Percentiles rank a stretch among this genome's conserved stretches.
These are phyloP conservation scores for Termitomyces sp. DNA, from an alignment of 768 basidiomycete genomes.

Conservation along the genomic window DNA sequence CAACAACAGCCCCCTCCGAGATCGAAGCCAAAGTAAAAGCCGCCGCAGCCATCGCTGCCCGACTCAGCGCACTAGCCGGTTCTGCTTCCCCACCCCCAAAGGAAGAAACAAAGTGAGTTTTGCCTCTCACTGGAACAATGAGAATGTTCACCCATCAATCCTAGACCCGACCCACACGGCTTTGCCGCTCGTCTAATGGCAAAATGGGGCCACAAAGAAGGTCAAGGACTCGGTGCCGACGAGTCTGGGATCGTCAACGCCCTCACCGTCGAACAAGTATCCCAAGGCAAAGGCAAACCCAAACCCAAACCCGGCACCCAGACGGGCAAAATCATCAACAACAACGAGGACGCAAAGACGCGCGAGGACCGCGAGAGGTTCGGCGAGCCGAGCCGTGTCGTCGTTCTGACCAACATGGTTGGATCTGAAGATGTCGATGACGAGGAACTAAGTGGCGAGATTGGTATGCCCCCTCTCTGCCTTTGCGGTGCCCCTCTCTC, in stretches of 20 bases:
- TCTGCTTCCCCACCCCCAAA: slow-evolving; percentile 20
- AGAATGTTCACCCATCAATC: not conserved
- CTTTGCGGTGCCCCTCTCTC: not conserved
- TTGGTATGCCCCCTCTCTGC: slow-evolving; percentile 46
- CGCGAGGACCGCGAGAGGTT: slow-evolving; percentile 76
- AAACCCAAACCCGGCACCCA: slow-evolving; percentile 28
- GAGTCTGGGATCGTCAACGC: slow-evolving; percentile 87
- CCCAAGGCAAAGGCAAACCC: slow-evolving; percentile 27
- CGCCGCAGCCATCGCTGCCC: slow-evolving; percentile 81
- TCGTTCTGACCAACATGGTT: slow-evolving; percentile 90
- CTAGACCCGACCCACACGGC: slow-evolving; percentile 55
- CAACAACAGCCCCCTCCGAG: slow-evolving; percentile 27
- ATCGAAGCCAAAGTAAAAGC: slow-evolving; percentile 69
- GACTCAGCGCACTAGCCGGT: slow-evolving; percentile 51
- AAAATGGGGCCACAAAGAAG: slow-evolving; percentile 95
- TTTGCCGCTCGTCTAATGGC: slow-evolving; percentile 90
- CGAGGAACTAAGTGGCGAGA: slow-evolving; percentile 80
- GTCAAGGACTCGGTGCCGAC: slow-evolving; percentile 84
- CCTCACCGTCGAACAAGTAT: slow-evolving; percentile 70
- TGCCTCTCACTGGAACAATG: no score
- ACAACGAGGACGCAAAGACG: slow-evolving; percentile 77
- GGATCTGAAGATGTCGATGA: slow-evolving; percentile 78
- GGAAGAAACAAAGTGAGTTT: slow-evolving; percentile 28
- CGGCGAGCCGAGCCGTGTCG: slow-evolving; percentile 86
- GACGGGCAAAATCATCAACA: slow-evolving; percentile 81